phyloP scores from a whole-genome alignment of 1,139 yeast genomes.

The Zygoascus hellenicus region DNA sequence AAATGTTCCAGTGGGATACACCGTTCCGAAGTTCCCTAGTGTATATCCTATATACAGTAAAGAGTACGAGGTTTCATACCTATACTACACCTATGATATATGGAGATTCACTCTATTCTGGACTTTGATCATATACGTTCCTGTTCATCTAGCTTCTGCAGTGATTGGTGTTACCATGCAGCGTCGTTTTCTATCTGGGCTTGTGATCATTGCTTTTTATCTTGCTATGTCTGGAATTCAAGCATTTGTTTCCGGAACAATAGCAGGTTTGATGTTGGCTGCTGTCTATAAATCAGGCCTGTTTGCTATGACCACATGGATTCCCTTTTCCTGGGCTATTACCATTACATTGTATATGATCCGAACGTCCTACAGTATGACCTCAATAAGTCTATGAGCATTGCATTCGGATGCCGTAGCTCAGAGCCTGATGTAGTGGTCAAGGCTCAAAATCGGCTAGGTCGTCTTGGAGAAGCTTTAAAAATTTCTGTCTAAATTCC shows the following conservation, averaged over 20 bases:
- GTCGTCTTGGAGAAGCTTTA: too few relatives aligned
- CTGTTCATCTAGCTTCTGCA: conserved; percentile 63
- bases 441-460: too few relatives aligned
- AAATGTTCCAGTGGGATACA: conserved; percentile 70
- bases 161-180: conserved; percentile 52
- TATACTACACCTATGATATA: conserved; percentile 68
- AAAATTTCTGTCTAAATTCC: too few relatives aligned
- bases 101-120: conserved; percentile 81
- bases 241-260: conserved; percentile 65
- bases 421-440: too few relatives aligned
- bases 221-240: conserved; percentile 49
- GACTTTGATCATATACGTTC: conserved; percentile 61
- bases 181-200: conserved; percentile 37
- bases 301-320: conserved; percentile 87
- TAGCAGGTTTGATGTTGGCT: conserved; percentile 61
- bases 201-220: conserved; percentile 40
- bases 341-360: conserved; percentile 62
- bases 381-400: conserved; percentile 38
- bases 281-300: conserved; percentile 67
- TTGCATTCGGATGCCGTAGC: too few relatives aligned
- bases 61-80: conserved; percentile 47
- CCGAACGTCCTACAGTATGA: conserved; percentile 55
- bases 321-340: conserved; percentile 77
- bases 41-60: conserved; percentile 57
- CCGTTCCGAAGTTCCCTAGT: conserved; percentile 75